Evolutionary conservation across 176 grass and related monocot species (phyloP).

Genomic region (Tillandsia leiboldiana): DNA sequence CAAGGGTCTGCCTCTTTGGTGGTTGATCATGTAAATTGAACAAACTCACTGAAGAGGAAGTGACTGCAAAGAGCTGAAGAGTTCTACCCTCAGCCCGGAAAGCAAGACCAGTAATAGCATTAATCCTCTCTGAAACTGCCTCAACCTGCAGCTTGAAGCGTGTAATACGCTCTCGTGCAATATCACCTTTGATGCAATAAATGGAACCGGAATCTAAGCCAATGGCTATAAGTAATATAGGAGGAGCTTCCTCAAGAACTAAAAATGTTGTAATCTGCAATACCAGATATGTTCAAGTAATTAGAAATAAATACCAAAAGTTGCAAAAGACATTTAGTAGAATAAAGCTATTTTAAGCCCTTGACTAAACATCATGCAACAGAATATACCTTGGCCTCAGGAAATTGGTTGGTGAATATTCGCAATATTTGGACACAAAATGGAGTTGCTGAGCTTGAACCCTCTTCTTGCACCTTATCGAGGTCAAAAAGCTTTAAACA

Average conservation of each 20-base stretch:
- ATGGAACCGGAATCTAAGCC: slow-evolving; percentile 78
- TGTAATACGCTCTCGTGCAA: slow-evolving; percentile 84
- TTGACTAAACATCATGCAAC: background rate
- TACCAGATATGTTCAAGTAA: slow-evolving; percentile 13
- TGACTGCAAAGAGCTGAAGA: slow-evolving; percentile 78
- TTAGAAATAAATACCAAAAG: slow-evolving; percentile 1
- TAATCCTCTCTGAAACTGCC: slow-evolving; percentile 28
- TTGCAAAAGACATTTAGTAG: background rate
- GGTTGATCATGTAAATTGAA: slow-evolving; percentile 84
- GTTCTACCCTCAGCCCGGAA: slow-evolving; percentile 73
- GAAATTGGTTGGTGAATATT: slow-evolving; percentile 84
- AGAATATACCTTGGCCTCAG: slow-evolving; percentile 72
- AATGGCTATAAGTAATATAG: slow-evolving; percentile 68
- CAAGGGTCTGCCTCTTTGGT: slow-evolving; percentile 67
- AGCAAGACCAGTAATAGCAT: slow-evolving; percentile 64
- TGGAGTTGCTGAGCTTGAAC: slow-evolving; percentile 74
- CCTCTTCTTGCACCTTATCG: slow-evolving; percentile 92
- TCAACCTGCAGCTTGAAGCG: slow-evolving; percentile 77
- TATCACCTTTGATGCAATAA: slow-evolving; percentile 98
- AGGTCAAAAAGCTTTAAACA: slow-evolving; percentile 95
- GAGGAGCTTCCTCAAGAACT: slow-evolving; percentile 93
- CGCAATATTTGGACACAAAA: slow-evolving; percentile 92
- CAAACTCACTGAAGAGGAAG: slow-evolving; percentile 55
- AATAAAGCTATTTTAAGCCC: too few species aligned
- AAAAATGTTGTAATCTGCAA: slow-evolving; percentile 88